Evolutionary conservation across 352 stramenopile genomes (phyloP).

Genomic region (Phytopythium mirpurense): DNA sequence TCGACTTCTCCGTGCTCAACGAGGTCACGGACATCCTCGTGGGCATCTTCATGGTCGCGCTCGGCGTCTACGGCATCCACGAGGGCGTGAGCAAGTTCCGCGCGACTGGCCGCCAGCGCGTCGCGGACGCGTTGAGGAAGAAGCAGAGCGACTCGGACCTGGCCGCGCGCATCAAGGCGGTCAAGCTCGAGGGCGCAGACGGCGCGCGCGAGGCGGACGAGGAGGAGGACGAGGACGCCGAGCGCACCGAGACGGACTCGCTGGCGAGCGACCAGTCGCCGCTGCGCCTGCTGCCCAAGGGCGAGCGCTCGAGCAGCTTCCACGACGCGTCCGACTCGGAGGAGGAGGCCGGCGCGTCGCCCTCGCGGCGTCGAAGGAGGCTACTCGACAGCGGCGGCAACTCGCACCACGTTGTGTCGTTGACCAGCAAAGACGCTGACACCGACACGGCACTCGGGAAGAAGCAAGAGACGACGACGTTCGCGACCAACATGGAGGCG

Average conservation of each 20-base stretch:
- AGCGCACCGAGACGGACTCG: slow-evolving; percentile 32
- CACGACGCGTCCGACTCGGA: slow-evolving; percentile 12
- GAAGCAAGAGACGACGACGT: neutral
- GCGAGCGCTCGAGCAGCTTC: slow-evolving; percentile 8
- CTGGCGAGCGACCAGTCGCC: slow-evolving; percentile 15
- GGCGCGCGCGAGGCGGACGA: slow-evolving; percentile 5
- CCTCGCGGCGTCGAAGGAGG: slow-evolving; percentile 15
- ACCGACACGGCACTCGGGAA: neutral
- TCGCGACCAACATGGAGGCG: slow-evolving; percentile 21
- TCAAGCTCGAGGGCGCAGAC: slow-evolving; percentile 7
- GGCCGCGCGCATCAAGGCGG: slow-evolving; percentile 2
- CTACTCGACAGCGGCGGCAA: slow-evolving; percentile 14
- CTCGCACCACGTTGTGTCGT: neutral
- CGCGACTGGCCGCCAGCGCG: slow-evolving; percentile 15
- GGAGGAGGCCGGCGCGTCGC: slow-evolving; percentile 10
- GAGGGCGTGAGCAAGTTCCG: slow-evolving; percentile 53
- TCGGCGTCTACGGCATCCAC: slow-evolving; percentile 61
- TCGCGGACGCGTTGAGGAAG: slow-evolving; percentile 8
- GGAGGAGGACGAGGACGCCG: slow-evolving; percentile 12
- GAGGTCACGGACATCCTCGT: slow-evolving; percentile 56
- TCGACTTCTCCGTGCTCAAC: slow-evolving; percentile 52
- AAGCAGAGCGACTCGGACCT: slow-evolving; percentile 6
- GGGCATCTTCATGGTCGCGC: slow-evolving; percentile 56
- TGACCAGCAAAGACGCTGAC: slow-evolving; percentile 1
- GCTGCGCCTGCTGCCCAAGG: slow-evolving; percentile 11